Evolutionary conservation across 768 basidiomycete genomes (phyloP), one percentile per base, ranked within the genome.

Genomic region (Leucocoprinus sp.): DNA sequence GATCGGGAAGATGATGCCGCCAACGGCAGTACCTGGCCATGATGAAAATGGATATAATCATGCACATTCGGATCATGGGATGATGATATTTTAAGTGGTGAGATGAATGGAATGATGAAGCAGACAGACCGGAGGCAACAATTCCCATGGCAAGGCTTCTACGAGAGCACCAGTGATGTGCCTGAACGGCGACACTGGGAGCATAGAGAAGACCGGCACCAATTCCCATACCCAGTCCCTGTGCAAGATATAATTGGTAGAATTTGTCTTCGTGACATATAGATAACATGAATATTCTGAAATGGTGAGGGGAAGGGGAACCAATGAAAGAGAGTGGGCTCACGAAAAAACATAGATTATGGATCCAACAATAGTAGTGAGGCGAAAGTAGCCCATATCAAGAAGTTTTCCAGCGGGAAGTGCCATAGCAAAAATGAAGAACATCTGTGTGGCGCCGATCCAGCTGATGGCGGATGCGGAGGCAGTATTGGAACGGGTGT

Each of bases 121-220:
- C 5, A 26, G 7, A 15, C 55, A 49, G 49, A 69, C 73, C 80
- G 48, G 72, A 61, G 9, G 76, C 64, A 28, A 77, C 71, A 21
- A 76, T 48, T 15, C 80, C 80, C 67, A 76, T 78, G 0, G 76
- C 78, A 7, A 78, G 48, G 0, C 72, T 69, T 31, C 78, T 61
- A 37, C 65, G 62, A 18, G 54, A 62, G 12, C 64, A 61, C 57
- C 78, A 81, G 55, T 75, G 73, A 48, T 80, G 78, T 3, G 74
- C 69, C 5, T 72, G 64, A n/a, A 78, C 63, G 11, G 71, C 67
- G 19, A 77, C 54, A 6, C 71, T 65, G 0, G 78, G 79, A 1
- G 78, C 50, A 54, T 77, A 78, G 51, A 77, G 64, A 27, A 78
- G 50, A 1, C 78, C 78, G 62, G 72, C 69, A 17, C 76, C 75